A percentile compares a stretch with the other conserved stretches of the same genome.
Evolutionary conservation across 768 basidiomycete species (phyloP).

Genomic region (Cubamyces sp.): DNA sequence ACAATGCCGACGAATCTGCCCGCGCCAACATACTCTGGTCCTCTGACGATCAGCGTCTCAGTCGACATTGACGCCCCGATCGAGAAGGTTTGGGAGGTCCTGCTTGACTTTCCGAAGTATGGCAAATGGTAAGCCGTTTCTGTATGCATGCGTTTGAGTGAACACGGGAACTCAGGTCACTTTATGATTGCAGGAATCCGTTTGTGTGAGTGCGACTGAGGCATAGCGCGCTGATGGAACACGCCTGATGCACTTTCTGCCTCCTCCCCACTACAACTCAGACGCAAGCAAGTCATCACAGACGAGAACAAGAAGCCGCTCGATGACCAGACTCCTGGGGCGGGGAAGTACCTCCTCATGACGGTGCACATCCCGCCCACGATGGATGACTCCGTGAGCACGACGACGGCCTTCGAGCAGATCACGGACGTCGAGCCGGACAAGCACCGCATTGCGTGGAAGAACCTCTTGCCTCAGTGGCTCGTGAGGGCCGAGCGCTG

Average conservation of each 20-base stretch:
- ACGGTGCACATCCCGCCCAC: constrained; percentile 62
- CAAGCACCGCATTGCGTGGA: constrained; percentile 63
- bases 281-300: constrained; percentile 53
- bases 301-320: constrained; percentile 47
- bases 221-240: background rate
- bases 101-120: constrained; percentile 66
- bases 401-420: constrained; percentile 47
- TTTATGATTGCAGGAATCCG: constrained; percentile 61
- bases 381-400: constrained; percentile 10
- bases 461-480: constrained; percentile 47
- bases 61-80: constrained; percentile 62
- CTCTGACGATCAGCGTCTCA: constrained; percentile 52
- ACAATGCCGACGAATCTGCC: constrained; percentile 39
- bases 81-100: constrained; percentile 61
- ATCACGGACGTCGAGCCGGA: constrained; percentile 58
- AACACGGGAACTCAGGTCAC: background rate
- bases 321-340: constrained; percentile 51
- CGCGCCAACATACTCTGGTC: constrained; percentile 43
- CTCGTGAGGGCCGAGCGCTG: constrained; percentile 60
- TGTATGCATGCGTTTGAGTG: background rate
- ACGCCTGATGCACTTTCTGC: background rate
- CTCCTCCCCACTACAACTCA: constrained; percentile 25
- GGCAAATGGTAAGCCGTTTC: constrained; percentile 55
- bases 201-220: constrained; percentile 52
- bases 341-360: constrained; percentile 53